Conservation (phyloP, 2,329 filamentous ascomycete genomes). For the Colletotrichum gigasporum region DNA sequence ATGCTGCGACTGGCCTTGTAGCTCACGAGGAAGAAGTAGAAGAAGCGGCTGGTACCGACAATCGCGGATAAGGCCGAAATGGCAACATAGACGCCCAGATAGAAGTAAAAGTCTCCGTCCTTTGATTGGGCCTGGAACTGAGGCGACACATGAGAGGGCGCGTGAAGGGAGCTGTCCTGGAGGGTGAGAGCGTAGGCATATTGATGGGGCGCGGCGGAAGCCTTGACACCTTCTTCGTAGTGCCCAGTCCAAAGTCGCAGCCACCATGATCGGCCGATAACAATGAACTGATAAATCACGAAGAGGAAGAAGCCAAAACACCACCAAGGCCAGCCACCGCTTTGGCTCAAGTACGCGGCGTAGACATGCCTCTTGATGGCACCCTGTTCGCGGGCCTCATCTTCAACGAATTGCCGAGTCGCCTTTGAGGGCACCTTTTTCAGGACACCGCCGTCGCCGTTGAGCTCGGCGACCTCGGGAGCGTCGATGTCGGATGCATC, state of each 20-base stretch:
- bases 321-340: slow-evolving; percentile 73
- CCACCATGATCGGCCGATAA: slow-evolving; percentile 71
- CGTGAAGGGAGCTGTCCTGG: slow-evolving; percentile 55
- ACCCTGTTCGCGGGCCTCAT: slow-evolving; percentile 77
- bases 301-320: slow-evolving; percentile 61
- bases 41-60: slow-evolving; percentile 70
- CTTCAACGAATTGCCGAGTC: slow-evolving; percentile 78
- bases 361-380: slow-evolving; percentile 76
- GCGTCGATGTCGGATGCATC: slow-evolving; percentile 49
- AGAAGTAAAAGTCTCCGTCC: slow-evolving; percentile 63
- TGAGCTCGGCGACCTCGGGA: slow-evolving; percentile 42
- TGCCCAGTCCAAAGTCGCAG: slow-evolving; percentile 68
- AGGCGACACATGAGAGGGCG: slow-evolving; percentile 35
- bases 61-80: slow-evolving; percentile 67
- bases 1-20: slow-evolving; percentile 74
- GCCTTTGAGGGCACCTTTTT: slow-evolving; percentile 61
- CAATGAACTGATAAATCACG: slow-evolving; percentile 61
- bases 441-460: slow-evolving; percentile 49
- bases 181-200: slow-evolving; percentile 44
- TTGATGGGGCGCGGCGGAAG: slow-evolving; percentile 24
- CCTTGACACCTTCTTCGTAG: slow-evolving; percentile 43
- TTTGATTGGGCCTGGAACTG: slow-evolving; percentile 37
- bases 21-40: slow-evolving; percentile 71
- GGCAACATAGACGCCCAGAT: slow-evolving; percentile 73
- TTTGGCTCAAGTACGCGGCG: slow-evolving; percentile 70